Conservation (phyloP, 208 protist genomes). For the Trypanosoma caninum region DNA sequence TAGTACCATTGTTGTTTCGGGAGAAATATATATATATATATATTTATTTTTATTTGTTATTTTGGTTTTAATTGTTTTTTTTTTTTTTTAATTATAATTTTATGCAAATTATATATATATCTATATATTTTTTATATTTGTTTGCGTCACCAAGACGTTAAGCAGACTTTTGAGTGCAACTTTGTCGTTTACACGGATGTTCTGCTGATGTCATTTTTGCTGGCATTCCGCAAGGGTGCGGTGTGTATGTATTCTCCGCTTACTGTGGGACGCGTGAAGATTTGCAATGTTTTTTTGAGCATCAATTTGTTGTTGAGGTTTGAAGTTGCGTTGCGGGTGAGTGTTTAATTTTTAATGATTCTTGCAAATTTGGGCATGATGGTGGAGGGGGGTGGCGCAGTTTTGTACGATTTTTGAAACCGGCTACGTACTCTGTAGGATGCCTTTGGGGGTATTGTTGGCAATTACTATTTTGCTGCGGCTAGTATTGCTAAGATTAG, state of each 20-base stretch:
- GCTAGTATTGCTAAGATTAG: slow-evolving; percentile 41
- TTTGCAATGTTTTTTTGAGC: slow-evolving; percentile 10
- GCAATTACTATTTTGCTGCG: slow-evolving; percentile 29
- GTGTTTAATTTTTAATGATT: slow-evolving; percentile 29
- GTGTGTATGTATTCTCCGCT: slow-evolving; percentile 26
- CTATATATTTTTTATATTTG: too few species aligned
- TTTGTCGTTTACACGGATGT: slow-evolving; percentile 18
- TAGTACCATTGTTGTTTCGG: too few species aligned
- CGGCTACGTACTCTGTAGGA: slow-evolving; percentile 28
- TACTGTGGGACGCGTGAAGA: slow-evolving; percentile 11
- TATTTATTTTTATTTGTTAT: neutral
- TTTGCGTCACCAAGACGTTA: neutral
- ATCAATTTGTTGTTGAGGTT: slow-evolving; percentile 26
- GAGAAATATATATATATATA: too few species aligned
- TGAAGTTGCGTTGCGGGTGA: slow-evolving; percentile 27
- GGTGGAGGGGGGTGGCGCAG: slow-evolving; percentile 5
- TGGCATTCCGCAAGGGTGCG: slow-evolving; percentile 14
- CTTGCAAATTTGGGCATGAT: slow-evolving; percentile 30
- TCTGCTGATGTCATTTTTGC: slow-evolving; percentile 8
- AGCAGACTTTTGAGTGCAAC: neutral
- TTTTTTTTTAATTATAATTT: neutral
- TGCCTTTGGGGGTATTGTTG: slow-evolving; percentile 31
- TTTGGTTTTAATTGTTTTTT: neutral
- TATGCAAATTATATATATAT: neutral
- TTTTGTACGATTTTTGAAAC: slow-evolving; percentile 42